A percentile compares a stretch with the other conserved stretches of the same genome.
Evolutionary conservation across 1,284 basidiomycete genomes (phyloP).

Genomic region (Microbotryum saponariae): DNA sequence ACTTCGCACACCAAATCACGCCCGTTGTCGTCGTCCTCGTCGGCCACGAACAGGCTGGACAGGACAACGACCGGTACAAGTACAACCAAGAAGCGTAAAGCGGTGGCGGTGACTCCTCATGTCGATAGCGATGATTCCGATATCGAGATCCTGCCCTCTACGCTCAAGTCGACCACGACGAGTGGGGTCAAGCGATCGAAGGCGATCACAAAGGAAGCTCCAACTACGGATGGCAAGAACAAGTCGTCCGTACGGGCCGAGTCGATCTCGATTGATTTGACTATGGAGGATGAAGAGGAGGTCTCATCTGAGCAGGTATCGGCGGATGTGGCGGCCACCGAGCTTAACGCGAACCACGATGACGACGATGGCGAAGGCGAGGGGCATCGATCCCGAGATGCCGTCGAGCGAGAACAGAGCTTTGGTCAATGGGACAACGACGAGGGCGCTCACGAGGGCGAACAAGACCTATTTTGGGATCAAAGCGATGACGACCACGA

Average conservation of each 20-base stretch:
- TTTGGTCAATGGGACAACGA: constrained; percentile 27
- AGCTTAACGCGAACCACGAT: constrained; percentile 12
- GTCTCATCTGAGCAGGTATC: constrained; percentile 18
- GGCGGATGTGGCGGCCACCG: constrained; percentile 8
- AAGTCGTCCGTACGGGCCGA: too few species aligned
- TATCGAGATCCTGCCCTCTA: neutral
- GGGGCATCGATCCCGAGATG: constrained; percentile 9
- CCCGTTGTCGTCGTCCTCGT: too few species aligned
- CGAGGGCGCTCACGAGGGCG: too few species aligned
- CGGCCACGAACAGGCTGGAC: neutral
- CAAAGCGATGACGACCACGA: constrained; percentile 36
- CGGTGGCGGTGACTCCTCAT: constrained; percentile 4
- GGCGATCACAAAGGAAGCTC: too few species aligned
- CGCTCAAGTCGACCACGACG: neutral
- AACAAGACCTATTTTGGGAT: too few species aligned
- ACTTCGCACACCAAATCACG: too few species aligned
- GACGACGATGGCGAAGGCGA: constrained; percentile 4
- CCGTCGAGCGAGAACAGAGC: constrained; percentile 35
- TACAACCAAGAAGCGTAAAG: neutral
- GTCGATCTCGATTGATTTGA: neutral
- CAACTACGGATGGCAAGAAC: neutral
- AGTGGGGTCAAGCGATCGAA: neutral
- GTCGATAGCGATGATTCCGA: constrained; percentile 2
- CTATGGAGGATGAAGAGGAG: constrained; percentile 25
- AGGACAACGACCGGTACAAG: neutral